Conservation (phyloP, 345 rosid genomes). For the Ceriops decandra region DNA sequence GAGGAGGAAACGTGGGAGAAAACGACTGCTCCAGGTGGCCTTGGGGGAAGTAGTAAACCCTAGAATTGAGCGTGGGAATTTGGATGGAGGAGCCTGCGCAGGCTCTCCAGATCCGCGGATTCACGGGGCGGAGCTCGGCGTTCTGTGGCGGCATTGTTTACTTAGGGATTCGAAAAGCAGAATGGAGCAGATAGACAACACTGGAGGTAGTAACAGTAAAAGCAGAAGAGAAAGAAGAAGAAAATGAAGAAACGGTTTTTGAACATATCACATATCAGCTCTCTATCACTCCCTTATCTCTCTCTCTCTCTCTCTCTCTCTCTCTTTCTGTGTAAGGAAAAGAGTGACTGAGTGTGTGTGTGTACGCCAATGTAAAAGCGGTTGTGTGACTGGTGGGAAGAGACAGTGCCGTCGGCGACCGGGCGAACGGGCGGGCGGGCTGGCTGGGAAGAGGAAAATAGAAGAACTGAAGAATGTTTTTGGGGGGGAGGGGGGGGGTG, state of each 20-base stretch:
- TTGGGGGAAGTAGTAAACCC: slow-evolving; percentile 86
- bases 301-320: no score
- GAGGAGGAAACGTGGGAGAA: slow-evolving; percentile 18
- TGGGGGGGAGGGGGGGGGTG: no score
- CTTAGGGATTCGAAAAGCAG: slow-evolving; percentile 1
- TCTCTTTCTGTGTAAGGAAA: no score
- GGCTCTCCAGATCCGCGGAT: slow-evolving; percentile 71
- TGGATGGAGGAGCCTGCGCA: slow-evolving; percentile 74
- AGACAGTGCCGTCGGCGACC: slow-evolving; percentile 33
- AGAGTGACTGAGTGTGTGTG: no score
- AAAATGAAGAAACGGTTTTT: neutral
- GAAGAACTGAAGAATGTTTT: neutral
- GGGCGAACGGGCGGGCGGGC: neutral
- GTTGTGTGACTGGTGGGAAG: neutral
- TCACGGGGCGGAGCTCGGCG: slow-evolving; percentile 36
- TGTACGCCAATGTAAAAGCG: neutral
- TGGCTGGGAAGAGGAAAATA: neutral
- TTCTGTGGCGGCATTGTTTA: slow-evolving; percentile 5
- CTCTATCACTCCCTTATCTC: neutral
- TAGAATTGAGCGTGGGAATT: slow-evolving; percentile 55
- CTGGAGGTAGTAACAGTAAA: neutral
- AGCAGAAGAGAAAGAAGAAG: neutral
- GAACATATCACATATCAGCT: slow-evolving; percentile 14
- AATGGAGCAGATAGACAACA: no score
- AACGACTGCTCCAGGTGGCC: slow-evolving; percentile 75